A percentile compares a stretch with the other conserved stretches of the same genome.
phyloP scores from a whole-genome alignment of 345 rosid genomes.

The Bruguiera parviflora region DNA sequence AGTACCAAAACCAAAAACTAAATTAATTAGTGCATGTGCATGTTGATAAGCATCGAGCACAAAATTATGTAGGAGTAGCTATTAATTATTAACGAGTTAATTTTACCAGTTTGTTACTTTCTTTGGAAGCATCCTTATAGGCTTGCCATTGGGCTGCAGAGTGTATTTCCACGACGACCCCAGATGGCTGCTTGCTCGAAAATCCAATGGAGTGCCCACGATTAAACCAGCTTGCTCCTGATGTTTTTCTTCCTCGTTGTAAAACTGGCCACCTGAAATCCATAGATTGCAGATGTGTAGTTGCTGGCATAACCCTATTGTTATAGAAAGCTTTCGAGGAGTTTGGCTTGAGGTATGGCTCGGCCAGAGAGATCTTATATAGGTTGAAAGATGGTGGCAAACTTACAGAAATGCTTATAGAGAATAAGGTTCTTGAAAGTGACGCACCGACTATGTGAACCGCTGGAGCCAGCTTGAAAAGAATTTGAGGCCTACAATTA shows the following conservation, averaged over 20 bases:
- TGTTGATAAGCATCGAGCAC: background rate
- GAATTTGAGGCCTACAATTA: background rate
- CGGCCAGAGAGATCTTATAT: conserved; percentile 23
- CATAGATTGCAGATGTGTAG: background rate
- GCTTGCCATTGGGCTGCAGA: conserved; percentile 55
- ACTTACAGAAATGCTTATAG: background rate
- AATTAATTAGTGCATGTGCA: background rate
- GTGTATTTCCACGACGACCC: conserved; percentile 43
- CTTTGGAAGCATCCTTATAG: conserved; percentile 47
- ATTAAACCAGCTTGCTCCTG: conserved; percentile 21
- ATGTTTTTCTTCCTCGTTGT: conserved; percentile 20
- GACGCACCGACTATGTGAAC: background rate
- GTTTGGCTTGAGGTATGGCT: background rate
- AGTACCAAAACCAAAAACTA: conserved; percentile 10
- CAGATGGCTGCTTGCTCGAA: conserved; percentile 5
- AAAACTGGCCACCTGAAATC: background rate
- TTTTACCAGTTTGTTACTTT: conserved; percentile 58
- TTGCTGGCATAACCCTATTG: background rate
- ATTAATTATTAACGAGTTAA: no score
- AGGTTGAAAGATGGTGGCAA: background rate
- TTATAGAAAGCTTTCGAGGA: no score
- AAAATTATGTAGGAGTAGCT: background rate
- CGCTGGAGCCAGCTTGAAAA: background rate
- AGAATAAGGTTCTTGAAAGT: conserved; percentile 14
- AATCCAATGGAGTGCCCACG: background rate